Percentiles rank a stretch among this genome's conserved stretches.
These are phyloP conservation scores for Ophiostoma sp. DNA, from an alignment of 2,329 filamentous ascomycete genomes.

Conservation along the genomic window DNA sequence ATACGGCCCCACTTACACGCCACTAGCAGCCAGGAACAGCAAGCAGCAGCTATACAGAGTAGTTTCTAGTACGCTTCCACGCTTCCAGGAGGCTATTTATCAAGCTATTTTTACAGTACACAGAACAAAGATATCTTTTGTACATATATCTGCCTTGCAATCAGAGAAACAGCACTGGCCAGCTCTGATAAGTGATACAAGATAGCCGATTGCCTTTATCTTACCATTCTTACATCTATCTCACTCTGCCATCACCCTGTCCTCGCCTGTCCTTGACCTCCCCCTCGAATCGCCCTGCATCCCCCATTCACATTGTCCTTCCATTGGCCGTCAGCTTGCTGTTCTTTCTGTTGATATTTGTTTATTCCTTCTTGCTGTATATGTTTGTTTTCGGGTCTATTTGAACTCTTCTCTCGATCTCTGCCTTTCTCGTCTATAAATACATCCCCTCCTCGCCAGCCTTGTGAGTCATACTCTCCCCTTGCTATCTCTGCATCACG, in stretches of 20 bases:
- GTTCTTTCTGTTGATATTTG: background rate
- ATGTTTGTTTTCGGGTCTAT: background rate
- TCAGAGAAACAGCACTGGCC: background rate
- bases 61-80: background rate
- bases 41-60: background rate
- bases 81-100: background rate
- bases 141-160: background rate
- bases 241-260: background rate
- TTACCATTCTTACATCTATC: background rate
- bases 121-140: conserved; percentile 4
- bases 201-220: background rate
- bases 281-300: background rate
- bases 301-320: conserved; percentile 10
- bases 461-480: background rate
- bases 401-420: background rate
- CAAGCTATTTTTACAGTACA: background rate
- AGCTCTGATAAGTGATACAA: background rate
- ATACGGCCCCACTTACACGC: conserved; percentile 7
- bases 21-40: background rate
- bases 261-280: conserved; percentile 9
- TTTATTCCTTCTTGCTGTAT: background rate
- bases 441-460: background rate
- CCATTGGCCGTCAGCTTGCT: background rate
- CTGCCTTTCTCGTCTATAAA: background rate
- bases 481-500: background rate